Evolutionary conservation across 495 filamentous ascomycete species (phyloP).

Genomic region (Penicillium fimorum): DNA sequence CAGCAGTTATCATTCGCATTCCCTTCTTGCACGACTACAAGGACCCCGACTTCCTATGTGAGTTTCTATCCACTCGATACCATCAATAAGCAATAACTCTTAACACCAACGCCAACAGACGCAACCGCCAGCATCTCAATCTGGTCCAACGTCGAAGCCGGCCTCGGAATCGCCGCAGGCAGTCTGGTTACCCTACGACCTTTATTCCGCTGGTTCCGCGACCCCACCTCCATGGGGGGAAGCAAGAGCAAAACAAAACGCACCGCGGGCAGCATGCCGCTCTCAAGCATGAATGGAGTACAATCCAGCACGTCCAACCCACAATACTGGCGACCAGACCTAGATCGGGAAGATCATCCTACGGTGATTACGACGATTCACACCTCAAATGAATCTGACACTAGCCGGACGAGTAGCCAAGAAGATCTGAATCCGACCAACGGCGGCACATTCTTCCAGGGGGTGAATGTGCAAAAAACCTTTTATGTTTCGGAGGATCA

Average conservation of each 20-base stretch:
- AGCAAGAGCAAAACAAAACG: slow-evolving; percentile 25
- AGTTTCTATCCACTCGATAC: slow-evolving; percentile 10
- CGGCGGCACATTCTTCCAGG: slow-evolving; percentile 22
- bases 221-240: slow-evolving; percentile 29
- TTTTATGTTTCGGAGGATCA: slow-evolving; percentile 38
- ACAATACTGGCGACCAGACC: slow-evolving; percentile 37
- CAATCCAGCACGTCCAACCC: slow-evolving; percentile 24
- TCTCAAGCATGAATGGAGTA: slow-evolving; percentile 32
- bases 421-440: slow-evolving; percentile 38
- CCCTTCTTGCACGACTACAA: slow-evolving; percentile 34
- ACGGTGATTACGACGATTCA: slow-evolving; percentile 35
- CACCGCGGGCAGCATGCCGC: slow-evolving; percentile 32
- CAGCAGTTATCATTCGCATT: slow-evolving; percentile 41
- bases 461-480: slow-evolving; percentile 43
- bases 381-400: slow-evolving; percentile 20
- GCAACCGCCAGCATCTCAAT: slow-evolving; percentile 45
- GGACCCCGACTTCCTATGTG: slow-evolving; percentile 33
- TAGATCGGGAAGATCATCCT: slow-evolving; percentile 28
- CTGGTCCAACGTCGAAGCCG: slow-evolving; percentile 48
- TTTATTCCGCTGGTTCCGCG: slow-evolving; percentile 47
- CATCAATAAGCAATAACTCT: slow-evolving; percentile 2
- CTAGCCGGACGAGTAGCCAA: slow-evolving; percentile 38
- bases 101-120: slow-evolving; percentile 25
- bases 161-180: slow-evolving; percentile 47
- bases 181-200: slow-evolving; percentile 49